phyloP scores from a whole-genome alignment of 164 flowering plant species.

The Buxus sempervirens region DNA sequence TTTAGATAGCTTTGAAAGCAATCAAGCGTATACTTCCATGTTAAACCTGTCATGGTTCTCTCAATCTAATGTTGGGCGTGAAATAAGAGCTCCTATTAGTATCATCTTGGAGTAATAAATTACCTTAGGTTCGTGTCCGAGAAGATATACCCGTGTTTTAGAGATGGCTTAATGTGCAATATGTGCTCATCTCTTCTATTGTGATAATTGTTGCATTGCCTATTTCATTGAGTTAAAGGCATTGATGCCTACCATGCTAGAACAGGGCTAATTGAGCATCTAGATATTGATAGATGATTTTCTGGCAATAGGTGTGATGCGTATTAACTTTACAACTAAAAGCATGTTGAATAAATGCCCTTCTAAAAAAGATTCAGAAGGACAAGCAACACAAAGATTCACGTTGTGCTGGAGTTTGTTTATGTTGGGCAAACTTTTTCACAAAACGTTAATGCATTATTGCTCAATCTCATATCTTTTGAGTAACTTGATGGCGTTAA shows the following conservation, averaged over 20 bases:
- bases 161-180: background rate
- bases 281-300: background rate
- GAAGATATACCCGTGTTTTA: background rate
- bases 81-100: background rate
- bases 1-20: background rate
- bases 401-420: too few relatives aligned
- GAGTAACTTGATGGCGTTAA: too few relatives aligned
- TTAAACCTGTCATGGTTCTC: too few relatives aligned
- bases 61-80: background rate
- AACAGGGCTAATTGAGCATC: background rate
- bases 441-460: too few relatives aligned
- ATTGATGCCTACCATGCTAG: background rate
- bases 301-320: background rate
- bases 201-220: background rate
- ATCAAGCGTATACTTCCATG: background rate
- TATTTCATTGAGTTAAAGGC: background rate
- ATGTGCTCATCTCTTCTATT: too few relatives aligned
- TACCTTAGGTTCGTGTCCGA: background rate
- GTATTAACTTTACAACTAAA: too few relatives aligned
- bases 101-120: background rate
- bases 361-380: too few relatives aligned
- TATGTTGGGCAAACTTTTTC: too few relatives aligned
- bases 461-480: too few relatives aligned
- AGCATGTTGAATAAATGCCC: too few relatives aligned
- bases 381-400: too few relatives aligned